Conservation (phyloP, 2,329 filamentous ascomycete species). For the Grosmannia serpens region DNA sequence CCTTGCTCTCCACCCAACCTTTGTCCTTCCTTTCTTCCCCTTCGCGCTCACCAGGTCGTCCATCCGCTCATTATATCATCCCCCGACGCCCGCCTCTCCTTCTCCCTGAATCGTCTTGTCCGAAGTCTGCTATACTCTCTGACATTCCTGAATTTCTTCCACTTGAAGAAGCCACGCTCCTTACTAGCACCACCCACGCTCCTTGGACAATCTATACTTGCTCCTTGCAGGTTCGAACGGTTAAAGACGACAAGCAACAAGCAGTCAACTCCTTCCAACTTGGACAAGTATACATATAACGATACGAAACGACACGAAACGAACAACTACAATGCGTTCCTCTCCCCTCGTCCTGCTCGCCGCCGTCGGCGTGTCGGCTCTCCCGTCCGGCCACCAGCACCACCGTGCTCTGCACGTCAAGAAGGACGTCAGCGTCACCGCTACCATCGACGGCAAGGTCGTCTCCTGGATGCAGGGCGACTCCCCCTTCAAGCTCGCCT, state of each 20-base stretch:
- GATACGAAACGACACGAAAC: constrained; percentile 5
- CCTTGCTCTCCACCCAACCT: background rate
- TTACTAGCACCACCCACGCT: constrained; percentile 3
- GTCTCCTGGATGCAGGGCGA: constrained; percentile 17
- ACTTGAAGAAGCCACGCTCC: constrained; percentile 1
- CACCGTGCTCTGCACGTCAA: constrained; percentile 20
- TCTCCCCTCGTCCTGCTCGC: constrained; percentile 19
- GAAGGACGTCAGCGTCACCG: constrained; percentile 13
- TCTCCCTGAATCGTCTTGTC: background rate
- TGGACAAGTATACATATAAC: background rate
- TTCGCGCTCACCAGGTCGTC: background rate
- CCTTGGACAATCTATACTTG: constrained; percentile 2
- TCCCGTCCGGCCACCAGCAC: constrained; percentile 25
- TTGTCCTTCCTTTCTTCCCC: constrained; percentile 1
- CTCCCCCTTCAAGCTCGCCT: constrained; percentile 17
- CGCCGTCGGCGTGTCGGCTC: constrained; percentile 20
- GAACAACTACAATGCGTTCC: no score
- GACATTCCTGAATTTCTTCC: background rate
- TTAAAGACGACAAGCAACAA: background rate
- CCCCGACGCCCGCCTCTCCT: background rate
- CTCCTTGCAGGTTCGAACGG: constrained; percentile 8
- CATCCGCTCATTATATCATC: constrained; percentile 9
- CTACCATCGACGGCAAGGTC: constrained; percentile 17
- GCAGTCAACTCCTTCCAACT: constrained; percentile 12
- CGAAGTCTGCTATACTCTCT: background rate